Conservation (phyloP, 768 basidiomycete genomes). For the Collybia nuda region DNA sequence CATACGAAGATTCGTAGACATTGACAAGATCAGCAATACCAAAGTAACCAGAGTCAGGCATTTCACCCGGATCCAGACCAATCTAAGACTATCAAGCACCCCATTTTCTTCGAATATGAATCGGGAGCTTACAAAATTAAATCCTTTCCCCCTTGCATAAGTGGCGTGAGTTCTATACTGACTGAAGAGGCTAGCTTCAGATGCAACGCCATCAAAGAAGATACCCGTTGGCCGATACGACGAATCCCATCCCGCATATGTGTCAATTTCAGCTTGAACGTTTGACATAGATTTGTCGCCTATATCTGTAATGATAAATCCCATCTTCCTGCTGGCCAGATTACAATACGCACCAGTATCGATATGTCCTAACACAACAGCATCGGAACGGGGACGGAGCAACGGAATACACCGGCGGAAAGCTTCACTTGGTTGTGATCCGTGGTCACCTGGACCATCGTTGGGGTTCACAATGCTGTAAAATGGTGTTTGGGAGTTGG, state of each 20-base stretch:
- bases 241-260: conserved; percentile 9
- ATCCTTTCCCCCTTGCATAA: conserved; percentile 2
- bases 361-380: too few relatives aligned
- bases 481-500: conserved; percentile 3
- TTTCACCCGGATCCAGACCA: conserved; percentile 2
- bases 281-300: background rate
- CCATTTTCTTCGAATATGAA: background rate
- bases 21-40: conserved; percentile 6
- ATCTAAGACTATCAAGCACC: background rate
- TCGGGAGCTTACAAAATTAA: conserved; percentile 5
- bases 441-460: conserved; percentile 5
- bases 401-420: conserved; percentile 7
- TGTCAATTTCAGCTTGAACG: conserved; percentile 4
- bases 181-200: background rate
- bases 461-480: conserved; percentile 8
- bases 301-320: too few relatives aligned
- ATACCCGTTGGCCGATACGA: conserved; percentile 8
- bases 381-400: conserved; percentile 3
- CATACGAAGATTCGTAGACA: conserved; percentile 8
- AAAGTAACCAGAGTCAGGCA: conserved; percentile 5
- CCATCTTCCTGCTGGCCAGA: too few relatives aligned
- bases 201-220: conserved; percentile 3
- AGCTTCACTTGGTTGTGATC: conserved; percentile 4
- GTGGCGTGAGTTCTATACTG: too few relatives aligned
- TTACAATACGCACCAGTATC: too few relatives aligned